Evolutionary conservation across 2,329 filamentous ascomycete genomes (phyloP).

Genomic region (Onygenales sp.): DNA sequence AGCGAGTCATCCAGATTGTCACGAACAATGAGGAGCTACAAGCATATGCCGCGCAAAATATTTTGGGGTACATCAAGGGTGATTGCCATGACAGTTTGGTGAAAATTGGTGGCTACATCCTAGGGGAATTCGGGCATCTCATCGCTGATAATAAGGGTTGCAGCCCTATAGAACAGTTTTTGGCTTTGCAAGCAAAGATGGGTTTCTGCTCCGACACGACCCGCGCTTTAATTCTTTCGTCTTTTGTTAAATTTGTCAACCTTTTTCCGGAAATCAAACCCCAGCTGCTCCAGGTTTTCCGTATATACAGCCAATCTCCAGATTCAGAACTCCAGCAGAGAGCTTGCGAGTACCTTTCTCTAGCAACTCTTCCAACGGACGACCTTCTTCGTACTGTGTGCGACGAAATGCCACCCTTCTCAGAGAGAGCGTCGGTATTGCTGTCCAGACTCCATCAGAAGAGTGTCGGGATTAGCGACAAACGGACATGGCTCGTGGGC

Average conservation of each 20-base stretch:
- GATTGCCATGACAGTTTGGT: slow-evolving; percentile 95
- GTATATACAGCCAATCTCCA: slow-evolving; percentile 84
- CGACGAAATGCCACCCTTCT: slow-evolving; percentile 98
- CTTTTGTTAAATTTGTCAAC: slow-evolving; percentile 96
- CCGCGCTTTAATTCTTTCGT: slow-evolving; percentile 86
- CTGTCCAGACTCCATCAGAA: slow-evolving; percentile 91
- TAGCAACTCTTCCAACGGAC: slow-evolving; percentile 79
- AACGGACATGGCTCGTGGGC: slow-evolving; percentile 95
- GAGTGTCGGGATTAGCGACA: slow-evolving; percentile 84
- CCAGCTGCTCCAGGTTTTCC: slow-evolving; percentile 82
- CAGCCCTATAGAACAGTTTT: slow-evolving; percentile 93
- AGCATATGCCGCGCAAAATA: slow-evolving; percentile 89
- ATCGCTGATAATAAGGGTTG: slow-evolving; percentile 87
- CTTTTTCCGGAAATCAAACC: slow-evolving; percentile 97
- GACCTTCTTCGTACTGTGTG: slow-evolving; percentile 88
- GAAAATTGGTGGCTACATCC: slow-evolving; percentile 92
- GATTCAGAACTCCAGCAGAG: slow-evolving; percentile 94
- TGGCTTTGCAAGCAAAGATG: slow-evolving; percentile 85
- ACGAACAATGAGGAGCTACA: slow-evolving; percentile 99
- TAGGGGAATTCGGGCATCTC: slow-evolving; percentile 94
- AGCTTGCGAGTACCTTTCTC: slow-evolving; percentile 85
- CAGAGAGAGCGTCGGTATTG: slow-evolving; percentile 83
- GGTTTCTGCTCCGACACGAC: slow-evolving; percentile 81
- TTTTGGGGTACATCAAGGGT: slow-evolving; percentile 81
- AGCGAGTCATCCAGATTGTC: slow-evolving; percentile 95